phyloP scores from a whole-genome alignment of 1,284 basidiomycete genomes.

The Melanopsichium pennsylvanicum region DNA sequence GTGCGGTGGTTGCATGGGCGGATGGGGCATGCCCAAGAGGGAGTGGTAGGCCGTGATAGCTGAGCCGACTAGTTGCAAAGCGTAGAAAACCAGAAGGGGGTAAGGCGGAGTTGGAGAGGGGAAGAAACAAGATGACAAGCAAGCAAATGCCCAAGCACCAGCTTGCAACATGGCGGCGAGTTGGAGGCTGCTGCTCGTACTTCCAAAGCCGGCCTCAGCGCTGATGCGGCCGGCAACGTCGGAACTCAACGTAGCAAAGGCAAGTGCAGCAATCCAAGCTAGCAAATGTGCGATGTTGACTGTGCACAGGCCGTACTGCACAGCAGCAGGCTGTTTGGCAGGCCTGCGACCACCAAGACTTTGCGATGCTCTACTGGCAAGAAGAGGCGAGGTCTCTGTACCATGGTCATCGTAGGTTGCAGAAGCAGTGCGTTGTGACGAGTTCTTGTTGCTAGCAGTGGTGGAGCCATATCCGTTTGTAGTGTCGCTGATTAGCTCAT shows the following conservation, averaged over 20 bases:
- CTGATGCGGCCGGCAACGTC: background rate
- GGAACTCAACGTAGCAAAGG: background rate
- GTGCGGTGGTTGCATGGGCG: slow-evolving; percentile 10
- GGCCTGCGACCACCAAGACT: background rate
- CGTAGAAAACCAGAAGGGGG: slow-evolving; percentile 17
- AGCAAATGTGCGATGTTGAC: slow-evolving; percentile 21
- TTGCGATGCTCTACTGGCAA: background rate
- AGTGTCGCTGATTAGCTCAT: background rate
- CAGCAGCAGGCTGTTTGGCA: slow-evolving; percentile 9
- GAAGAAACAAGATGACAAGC: slow-evolving; percentile 1
- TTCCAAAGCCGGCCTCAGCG: slow-evolving; percentile 17
- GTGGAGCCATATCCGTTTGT: slow-evolving; percentile 11
- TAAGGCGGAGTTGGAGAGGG: slow-evolving; percentile 29
- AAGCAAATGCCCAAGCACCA: slow-evolving; percentile 18
- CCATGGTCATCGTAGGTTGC: background rate
- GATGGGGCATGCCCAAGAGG: slow-evolving; percentile 10
- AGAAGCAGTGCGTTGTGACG: background rate
- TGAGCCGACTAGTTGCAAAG: slow-evolving; percentile 6
- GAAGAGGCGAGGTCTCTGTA: slow-evolving; percentile 23
- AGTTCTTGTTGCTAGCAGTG: background rate
- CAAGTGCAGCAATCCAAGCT: slow-evolving; percentile 7
- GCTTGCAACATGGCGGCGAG: slow-evolving; percentile 11
- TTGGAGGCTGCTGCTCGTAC: background rate
- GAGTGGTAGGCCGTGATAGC: slow-evolving; percentile 16
- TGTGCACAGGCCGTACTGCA: slow-evolving; percentile 7